phyloP scores from a whole-genome alignment of 768 basidiomycete species.

The Russula olivacea region DNA sequence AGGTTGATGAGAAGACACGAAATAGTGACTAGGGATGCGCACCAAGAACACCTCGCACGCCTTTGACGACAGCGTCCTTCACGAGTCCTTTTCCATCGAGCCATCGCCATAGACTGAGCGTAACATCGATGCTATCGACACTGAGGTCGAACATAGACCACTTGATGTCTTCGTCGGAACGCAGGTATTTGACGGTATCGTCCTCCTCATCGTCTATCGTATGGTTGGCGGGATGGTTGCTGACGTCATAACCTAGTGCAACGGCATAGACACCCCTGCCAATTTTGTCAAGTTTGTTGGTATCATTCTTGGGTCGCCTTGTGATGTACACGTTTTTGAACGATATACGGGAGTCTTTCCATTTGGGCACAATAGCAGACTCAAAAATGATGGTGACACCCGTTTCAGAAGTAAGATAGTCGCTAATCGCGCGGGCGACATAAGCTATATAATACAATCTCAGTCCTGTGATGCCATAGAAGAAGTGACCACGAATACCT shows the following conservation, averaged over 20 bases:
- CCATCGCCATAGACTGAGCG: slow-evolving; percentile 86
- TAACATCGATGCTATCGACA: slow-evolving; percentile 93
- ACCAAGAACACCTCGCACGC: slow-evolving; percentile 92
- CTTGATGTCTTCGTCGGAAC: slow-evolving; percentile 54
- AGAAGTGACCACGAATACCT: slow-evolving; percentile 38
- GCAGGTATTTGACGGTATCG: slow-evolving; percentile 16
- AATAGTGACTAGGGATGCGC: slow-evolving; percentile 24
- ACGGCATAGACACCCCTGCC: slow-evolving; percentile 45
- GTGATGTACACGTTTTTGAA: slow-evolving; percentile 97
- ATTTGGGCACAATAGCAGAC: slow-evolving; percentile 95
- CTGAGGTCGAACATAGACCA: slow-evolving; percentile 91
- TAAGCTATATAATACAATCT: slow-evolving; percentile 46
- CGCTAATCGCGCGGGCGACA: slow-evolving; percentile 81
- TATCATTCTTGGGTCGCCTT: slow-evolving; percentile 47
- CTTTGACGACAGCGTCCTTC: slow-evolving; percentile 85
- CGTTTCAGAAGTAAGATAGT: slow-evolving; percentile 89
- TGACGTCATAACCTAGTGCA: slow-evolving; percentile 65
- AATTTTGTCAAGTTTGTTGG: neutral
- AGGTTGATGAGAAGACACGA: neutral
- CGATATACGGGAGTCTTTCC: slow-evolving; percentile 92
- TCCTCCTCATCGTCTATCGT: slow-evolving; percentile 56
- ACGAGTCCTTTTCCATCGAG: slow-evolving; percentile 92
- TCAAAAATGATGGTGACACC: slow-evolving; percentile 95
- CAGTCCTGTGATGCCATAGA: neutral
- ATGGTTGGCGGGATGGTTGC: slow-evolving; percentile 69